Percentiles rank a stretch among this genome's conserved stretches.
These are phyloP conservation scores for Tuber calosporum DNA, from an alignment of 495 filamentous ascomycete genomes.

Conservation along the genomic window DNA sequence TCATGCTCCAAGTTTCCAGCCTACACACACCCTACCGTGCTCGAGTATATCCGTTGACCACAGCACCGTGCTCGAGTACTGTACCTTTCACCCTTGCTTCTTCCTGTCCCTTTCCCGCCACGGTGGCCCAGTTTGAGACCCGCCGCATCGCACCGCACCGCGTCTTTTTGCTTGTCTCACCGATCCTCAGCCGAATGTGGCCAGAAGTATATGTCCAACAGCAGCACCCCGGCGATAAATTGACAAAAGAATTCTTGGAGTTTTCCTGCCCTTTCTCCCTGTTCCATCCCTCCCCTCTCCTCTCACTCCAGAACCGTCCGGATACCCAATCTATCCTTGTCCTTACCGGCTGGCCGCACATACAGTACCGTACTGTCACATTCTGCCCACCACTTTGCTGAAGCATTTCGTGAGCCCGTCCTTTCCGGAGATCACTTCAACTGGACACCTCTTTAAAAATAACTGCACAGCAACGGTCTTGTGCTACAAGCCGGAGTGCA, in stretches of 20 bases:
- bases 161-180: conserved; percentile 35
- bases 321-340: conserved; percentile 19
- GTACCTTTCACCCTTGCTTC: neutral
- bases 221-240: conserved; percentile 33
- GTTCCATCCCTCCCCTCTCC: neutral
- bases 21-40: too few species aligned
- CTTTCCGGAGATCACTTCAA: conserved; percentile 23
- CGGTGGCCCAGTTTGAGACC: neutral
- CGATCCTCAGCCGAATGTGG: conserved; percentile 32
- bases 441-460: conserved; percentile 33
- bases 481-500: conserved; percentile 21
- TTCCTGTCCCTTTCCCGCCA: neutral
- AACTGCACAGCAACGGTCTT: conserved; percentile 25
- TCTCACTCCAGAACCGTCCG: conserved; percentile 10
- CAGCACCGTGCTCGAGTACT: too few species aligned
- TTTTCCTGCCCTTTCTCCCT: neutral
- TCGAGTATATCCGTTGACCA: neutral
- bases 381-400: conserved; percentile 9
- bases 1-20: neutral
- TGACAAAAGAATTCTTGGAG: conserved; percentile 1
- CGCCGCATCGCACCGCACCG: conserved; percentile 15
- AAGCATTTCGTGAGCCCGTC: conserved; percentile 15
- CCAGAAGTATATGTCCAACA: conserved; percentile 37
- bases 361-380: conserved; percentile 13
- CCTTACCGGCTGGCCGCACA: conserved; percentile 35